Evolutionary conservation across 305 asterid genomes (phyloP).

Genomic region (Fraxinus greggii): DNA sequence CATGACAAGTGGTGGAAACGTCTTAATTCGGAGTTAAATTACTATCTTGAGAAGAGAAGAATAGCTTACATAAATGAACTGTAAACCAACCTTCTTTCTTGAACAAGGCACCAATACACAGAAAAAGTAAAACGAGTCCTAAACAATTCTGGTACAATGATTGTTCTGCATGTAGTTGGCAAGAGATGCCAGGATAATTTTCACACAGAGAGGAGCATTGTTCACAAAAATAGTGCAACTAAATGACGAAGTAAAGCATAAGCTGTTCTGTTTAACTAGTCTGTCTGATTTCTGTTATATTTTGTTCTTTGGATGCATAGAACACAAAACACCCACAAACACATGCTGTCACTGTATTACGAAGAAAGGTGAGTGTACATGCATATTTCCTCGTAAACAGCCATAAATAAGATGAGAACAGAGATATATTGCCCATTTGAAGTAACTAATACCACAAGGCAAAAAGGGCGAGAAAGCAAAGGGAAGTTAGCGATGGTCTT

Average conservation of each 20-base stretch:
- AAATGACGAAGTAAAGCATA: not conserved
- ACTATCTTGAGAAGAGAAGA: not conserved
- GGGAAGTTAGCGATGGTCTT: not conserved
- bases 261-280: not conserved
- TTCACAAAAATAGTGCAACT: not conserved
- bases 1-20: not conserved
- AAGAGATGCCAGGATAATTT: not conserved
- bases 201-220: not conserved
- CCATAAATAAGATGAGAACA: not conserved
- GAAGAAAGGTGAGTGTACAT: not conserved
- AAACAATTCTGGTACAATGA: not conserved
- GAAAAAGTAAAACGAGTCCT: not conserved
- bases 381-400: not conserved
- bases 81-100: not conserved
- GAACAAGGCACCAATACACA: not conserved
- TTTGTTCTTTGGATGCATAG: not conserved
- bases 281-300: not conserved
- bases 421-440: not conserved
- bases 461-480: slow-evolving; percentile 9
- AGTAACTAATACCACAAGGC: not conserved
- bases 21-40: not conserved
- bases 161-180: not conserved
- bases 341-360: not conserved
- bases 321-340: not conserved
- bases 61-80: not conserved